Evolutionary conservation across 2,329 filamentous ascomycete genomes (phyloP), one percentile per base, ranked within the genome.

Genomic region (Grosmannia huntii): DNA sequence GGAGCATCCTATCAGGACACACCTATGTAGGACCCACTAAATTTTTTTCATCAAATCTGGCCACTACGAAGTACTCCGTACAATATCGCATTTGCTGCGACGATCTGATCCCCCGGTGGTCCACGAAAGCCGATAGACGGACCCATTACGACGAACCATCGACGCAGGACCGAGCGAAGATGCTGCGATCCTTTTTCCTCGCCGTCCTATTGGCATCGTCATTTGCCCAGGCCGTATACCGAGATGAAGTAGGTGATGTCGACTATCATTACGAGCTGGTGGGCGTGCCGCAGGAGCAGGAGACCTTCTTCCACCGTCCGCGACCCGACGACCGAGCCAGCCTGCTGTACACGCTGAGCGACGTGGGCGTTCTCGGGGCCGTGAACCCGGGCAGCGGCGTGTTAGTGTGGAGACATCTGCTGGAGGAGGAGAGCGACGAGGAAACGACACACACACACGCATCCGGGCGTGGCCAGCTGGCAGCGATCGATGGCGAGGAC

Each of bases 241-340:
- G 82, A 65, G 94, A 99, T 69, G 92, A 99, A 72, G 90, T 95
- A 64, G 91, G 85, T 75, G 81, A 89, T 66, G 82, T 95, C 70
- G 94, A 99, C 73, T 97, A 90, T 75, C 92, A 97, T 73, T 85
- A 95, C 75, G 83, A 89, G 63, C 84, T 97, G 54, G 76, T 99
- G 67, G 94, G 94, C 67, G 74, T 89, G 44, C 90, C 94, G 57
- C 86, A 87, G 69, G 77, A 82, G 69, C 83, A 89, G 62, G 88
- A 89, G 61, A 96, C 92, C 65, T 95, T 97, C 80, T 97, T 97
- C 82, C 90, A 96, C 74, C 86, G 85, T 65, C 92, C 94, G 46
- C 81, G 87, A 66, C 79, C 82, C 62, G 82, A 85, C 64, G 91
- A 92, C 62, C 90, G 89, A 71, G 91, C 91, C 41, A 92, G 89